Evolutionary conservation across 805 yeast species (phyloP), one percentile per base, ranked within the genome.

Genomic region (Ogataea paradorogensis): DNA sequence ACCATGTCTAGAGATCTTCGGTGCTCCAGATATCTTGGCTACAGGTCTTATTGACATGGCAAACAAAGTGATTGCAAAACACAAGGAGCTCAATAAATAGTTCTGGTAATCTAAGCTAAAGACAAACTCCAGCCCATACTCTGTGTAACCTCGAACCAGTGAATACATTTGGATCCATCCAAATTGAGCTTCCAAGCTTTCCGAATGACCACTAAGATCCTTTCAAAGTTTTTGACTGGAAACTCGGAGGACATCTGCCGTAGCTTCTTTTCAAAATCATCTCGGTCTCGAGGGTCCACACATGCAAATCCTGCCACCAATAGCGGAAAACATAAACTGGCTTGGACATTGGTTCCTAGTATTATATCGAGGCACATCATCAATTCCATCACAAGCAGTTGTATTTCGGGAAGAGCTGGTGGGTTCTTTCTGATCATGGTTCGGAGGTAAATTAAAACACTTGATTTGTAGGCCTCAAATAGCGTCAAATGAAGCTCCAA

Each of bases 101-200:
- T 14, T 2, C 10, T 16, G n/a, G 11, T 5, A 23, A 9, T 4
- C 31, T 31, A 53, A 18, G 57, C 55, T 18, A 54, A 44, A 36
- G 51, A 52, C 7, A 54, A 31, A 30, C 45, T 47, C 71, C 71
- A 66, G 0, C 66, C 69, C 29, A 65, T 34, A 15, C 53, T 44
- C 11, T 52, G 53, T 1, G 69, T 51, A 7, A 67, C 51, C 23
- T 59, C 60, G 35, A 56, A 61, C 69, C 70, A 68, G 40, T 63
- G 63, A 11, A 65, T 52, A 42, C 62, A 61, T 14, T 50, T 35
- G 11, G 43, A 43, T 2, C 70, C 71, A 15, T 55, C 43, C 7
- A 42, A 30, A 40, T 66, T 65, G 28, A 51, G 23, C 15, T 52
- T 51, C 73, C 73, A 68, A 5, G 59, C 55, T 28, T 58, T 55